Percentiles rank a stretch among this genome's conserved stretches.
phyloP scores from a whole-genome alignment of 441 rosid species.

The Codiaeum variegatum region DNA sequence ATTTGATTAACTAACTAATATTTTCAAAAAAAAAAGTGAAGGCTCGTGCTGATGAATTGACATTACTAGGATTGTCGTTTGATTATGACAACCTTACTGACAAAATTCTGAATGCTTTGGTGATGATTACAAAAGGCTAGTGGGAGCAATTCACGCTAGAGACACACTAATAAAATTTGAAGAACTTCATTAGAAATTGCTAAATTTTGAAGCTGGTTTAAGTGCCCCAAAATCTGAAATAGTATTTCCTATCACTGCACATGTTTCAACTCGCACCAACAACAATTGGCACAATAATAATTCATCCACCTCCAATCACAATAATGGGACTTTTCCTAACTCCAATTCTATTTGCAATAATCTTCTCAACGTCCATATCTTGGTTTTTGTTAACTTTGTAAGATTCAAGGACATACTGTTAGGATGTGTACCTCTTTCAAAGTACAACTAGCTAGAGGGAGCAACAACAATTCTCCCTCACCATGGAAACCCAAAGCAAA shows the following conservation, averaged over 20 bases:
- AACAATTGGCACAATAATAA: neutral
- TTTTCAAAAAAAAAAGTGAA: neutral
- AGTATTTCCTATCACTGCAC: neutral
- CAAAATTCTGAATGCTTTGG: neutral
- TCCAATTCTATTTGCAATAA: neutral
- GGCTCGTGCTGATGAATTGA: neutral
- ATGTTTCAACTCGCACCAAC: neutral
- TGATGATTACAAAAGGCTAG: neutral
- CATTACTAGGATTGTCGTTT: neutral
- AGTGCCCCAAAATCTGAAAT: neutral
- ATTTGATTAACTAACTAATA: neutral
- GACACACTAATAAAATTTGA: too few relatives aligned
- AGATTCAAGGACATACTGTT: neutral
- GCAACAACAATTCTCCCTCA: neutral
- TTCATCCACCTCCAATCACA: neutral
- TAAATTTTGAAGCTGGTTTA: neutral
- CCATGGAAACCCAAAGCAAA: too few relatives aligned
- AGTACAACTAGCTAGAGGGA: too few relatives aligned
- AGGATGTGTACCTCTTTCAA: neutral
- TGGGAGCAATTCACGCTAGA: neutral
- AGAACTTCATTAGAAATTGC: neutral
- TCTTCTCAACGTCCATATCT: neutral
- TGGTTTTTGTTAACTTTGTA: neutral
- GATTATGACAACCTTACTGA: neutral
- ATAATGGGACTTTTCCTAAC: neutral